Conservation (phyloP, 306 rosid species). For the Vigna reflexopilosa region DNA sequence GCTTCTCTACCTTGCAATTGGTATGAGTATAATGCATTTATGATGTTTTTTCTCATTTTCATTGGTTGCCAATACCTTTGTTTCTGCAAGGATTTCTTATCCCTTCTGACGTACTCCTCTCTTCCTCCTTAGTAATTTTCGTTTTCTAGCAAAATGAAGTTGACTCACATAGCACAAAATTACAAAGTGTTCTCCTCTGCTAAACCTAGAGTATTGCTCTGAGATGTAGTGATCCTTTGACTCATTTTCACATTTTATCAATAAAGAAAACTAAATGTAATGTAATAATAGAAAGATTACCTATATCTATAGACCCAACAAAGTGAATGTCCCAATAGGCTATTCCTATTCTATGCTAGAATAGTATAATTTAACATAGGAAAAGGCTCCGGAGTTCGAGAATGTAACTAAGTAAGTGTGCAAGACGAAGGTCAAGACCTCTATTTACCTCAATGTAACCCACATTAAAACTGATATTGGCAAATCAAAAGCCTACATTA, state of each 20-base stretch:
- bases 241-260: background rate
- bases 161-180: background rate
- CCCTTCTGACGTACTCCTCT: background rate
- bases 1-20: slow-evolving; percentile 82
- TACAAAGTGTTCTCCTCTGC: background rate
- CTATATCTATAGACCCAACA: background rate
- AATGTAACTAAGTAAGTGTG: background rate
- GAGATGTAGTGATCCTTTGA: background rate
- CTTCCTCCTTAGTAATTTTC: background rate
- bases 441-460: background rate
- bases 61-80: background rate
- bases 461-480: background rate
- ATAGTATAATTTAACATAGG: background rate
- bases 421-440: background rate
- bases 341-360: background rate
- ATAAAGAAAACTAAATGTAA: background rate
- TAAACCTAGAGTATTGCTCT: background rate
- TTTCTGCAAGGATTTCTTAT: background rate
- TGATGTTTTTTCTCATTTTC: slow-evolving; percentile 13
- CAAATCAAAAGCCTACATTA: background rate
- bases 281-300: background rate
- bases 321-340: background rate
- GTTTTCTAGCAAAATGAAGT: background rate
- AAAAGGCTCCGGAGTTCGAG: background rate
- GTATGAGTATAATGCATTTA: slow-evolving; percentile 45